Conservation (phyloP, 257 asterid species). For the Cordia subcordata region DNA sequence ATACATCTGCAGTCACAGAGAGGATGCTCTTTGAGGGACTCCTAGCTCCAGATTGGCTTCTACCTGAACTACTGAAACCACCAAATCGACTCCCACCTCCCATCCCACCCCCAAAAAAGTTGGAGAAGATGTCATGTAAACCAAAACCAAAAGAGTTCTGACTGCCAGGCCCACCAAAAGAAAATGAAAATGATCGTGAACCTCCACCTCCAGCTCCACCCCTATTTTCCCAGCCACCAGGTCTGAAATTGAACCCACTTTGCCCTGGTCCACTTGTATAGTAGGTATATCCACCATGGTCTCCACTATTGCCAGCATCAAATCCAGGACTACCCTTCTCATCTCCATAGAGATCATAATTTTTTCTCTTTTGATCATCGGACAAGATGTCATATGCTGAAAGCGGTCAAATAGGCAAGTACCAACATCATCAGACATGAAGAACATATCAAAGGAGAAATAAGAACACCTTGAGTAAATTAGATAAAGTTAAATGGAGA, state of each 20-base stretch:
- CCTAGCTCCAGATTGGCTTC: slow-evolving; percentile 37
- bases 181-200: slow-evolving; percentile 77
- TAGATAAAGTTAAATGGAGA: no score
- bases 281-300: slow-evolving; percentile 51
- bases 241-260: slow-evolving; percentile 68
- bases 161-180: slow-evolving; percentile 72
- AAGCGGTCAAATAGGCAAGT: background rate
- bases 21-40: slow-evolving; percentile 46
- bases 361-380: slow-evolving; percentile 86
- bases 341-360: slow-evolving; percentile 86
- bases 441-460: no score
- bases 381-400: slow-evolving; percentile 90
- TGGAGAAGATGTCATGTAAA: slow-evolving; percentile 63
- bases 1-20: slow-evolving; percentile 44
- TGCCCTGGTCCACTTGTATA: slow-evolving; percentile 73
- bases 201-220: slow-evolving; percentile 70
- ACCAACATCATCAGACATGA: slow-evolving; percentile 1
- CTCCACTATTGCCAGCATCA: slow-evolving; percentile 54
- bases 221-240: slow-evolving; percentile 73
- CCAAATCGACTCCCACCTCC: slow-evolving; percentile 64
- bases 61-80: slow-evolving; percentile 61
- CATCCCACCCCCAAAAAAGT: slow-evolving; percentile 67
- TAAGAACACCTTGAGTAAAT: no score
- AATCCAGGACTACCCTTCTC: slow-evolving; percentile 76
- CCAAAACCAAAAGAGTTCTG: slow-evolving; percentile 34